Percentiles rank a stretch among this genome's conserved stretches.
phyloP scores from a whole-genome alignment of 768 basidiomycete genomes.

The Chalciporus sphaerocephalus region DNA sequence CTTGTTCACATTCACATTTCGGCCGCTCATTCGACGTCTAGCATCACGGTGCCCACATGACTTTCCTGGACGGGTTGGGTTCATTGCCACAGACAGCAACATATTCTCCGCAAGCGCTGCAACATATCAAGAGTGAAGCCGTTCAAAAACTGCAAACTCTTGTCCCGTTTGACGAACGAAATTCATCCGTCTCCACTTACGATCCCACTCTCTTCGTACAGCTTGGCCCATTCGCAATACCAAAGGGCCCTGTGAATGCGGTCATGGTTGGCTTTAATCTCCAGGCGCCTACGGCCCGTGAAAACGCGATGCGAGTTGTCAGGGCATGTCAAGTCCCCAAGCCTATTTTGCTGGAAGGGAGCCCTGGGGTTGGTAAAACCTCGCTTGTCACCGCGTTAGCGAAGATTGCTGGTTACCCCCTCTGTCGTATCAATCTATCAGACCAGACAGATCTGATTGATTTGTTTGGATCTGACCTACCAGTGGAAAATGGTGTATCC shows the following conservation, averaged over 20 bases:
- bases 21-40: slow-evolving; percentile 31
- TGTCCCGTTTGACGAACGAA: slow-evolving; percentile 40
- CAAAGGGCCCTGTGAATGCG: slow-evolving; percentile 46
- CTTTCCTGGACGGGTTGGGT: slow-evolving; percentile 82
- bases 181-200: slow-evolving; percentile 25
- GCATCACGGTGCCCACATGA: slow-evolving; percentile 94
- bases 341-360: slow-evolving; percentile 93
- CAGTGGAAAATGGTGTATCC: slow-evolving; percentile 83
- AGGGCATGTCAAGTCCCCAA: slow-evolving; percentile 87
- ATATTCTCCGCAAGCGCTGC: slow-evolving; percentile 56
- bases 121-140: slow-evolving; percentile 59
- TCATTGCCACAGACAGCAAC: slow-evolving; percentile 70
- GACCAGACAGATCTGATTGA: slow-evolving; percentile 98
- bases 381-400: slow-evolving; percentile 88
- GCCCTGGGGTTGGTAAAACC: slow-evolving; percentile 97
- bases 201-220: slow-evolving; percentile 41
- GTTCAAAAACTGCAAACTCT: slow-evolving; percentile 49
- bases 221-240: slow-evolving; percentile 73
- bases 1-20: neutral
- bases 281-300: slow-evolving; percentile 80
- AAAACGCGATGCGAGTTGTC: slow-evolving; percentile 84
- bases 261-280: slow-evolving; percentile 62
- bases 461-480: slow-evolving; percentile 93
- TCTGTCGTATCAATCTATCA: slow-evolving; percentile 94
- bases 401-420: slow-evolving; percentile 65